Conservation (phyloP, 257 asterid species). For the Craterostigma plantagineum region DNA sequence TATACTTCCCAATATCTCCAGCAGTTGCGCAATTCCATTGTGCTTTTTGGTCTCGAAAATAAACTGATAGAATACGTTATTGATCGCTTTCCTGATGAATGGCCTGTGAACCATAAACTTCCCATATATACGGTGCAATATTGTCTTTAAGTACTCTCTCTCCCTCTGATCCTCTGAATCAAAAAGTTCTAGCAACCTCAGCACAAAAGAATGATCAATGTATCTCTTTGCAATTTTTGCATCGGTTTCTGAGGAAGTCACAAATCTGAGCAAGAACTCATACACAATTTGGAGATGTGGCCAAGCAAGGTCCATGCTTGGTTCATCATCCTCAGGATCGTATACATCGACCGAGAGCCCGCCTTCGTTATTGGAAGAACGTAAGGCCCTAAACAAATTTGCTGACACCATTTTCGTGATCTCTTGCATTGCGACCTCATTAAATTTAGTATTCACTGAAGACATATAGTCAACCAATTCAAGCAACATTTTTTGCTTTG, state of each 20-base stretch:
- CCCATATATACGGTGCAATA: conserved; percentile 38
- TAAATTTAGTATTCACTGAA: conserved; percentile 23
- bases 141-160: conserved; percentile 45
- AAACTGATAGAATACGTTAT: conserved; percentile 34
- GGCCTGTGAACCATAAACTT: conserved; percentile 58
- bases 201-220: conserved; percentile 42
- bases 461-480: conserved; percentile 38
- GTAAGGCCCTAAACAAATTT: conserved; percentile 37
- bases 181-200: conserved; percentile 41
- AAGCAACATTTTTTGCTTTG: conserved; percentile 32
- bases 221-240: conserved; percentile 48
- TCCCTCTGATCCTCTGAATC: conserved; percentile 51
- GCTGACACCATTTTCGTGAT: conserved; percentile 33
- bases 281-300: conserved; percentile 47
- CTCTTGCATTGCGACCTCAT: conserved; percentile 34
- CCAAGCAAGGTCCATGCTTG: conserved; percentile 35
- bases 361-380: conserved; percentile 19
- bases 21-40: conserved; percentile 23
- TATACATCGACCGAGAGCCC: conserved; percentile 22
- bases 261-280: conserved; percentile 35
- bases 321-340: conserved; percentile 52
- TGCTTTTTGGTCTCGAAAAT: conserved; percentile 41
- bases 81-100: conserved; percentile 43
- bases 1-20: conserved; percentile 21
- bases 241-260: conserved; percentile 37